phyloP scores from a whole-genome alignment of 192 early-diverging fungal species.

The Glomus cerebriforme region DNA sequence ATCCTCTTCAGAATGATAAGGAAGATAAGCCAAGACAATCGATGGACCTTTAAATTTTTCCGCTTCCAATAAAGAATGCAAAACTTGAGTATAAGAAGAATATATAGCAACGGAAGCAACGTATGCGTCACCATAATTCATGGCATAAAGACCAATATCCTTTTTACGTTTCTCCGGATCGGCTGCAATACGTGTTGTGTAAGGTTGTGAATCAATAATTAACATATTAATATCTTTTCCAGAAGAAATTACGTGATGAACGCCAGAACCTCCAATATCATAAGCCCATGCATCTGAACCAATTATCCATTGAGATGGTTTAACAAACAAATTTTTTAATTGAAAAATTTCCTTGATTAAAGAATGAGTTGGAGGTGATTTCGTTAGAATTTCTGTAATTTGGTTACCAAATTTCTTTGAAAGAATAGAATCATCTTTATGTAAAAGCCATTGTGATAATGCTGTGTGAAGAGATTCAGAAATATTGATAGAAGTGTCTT shows the following conservation, averaged over 20 bases:
- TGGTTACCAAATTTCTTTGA: slow-evolving; percentile 54
- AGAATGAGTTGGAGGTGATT: slow-evolving; percentile 2
- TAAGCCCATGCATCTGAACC: slow-evolving; percentile 86
- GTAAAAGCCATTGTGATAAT: slow-evolving; percentile 69
- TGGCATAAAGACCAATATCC: slow-evolving; percentile 93
- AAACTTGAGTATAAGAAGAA: slow-evolving; percentile 84
- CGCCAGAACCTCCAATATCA: slow-evolving; percentile 84
- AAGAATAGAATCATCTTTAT: slow-evolving; percentile 55
- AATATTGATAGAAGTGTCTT: slow-evolving; percentile 52
- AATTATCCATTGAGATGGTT: slow-evolving; percentile 83
- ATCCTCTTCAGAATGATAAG: slow-evolving; percentile 49
- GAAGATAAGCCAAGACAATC: slow-evolving; percentile 84
- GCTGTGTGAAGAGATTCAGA: slow-evolving; percentile 56
- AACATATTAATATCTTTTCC: slow-evolving; percentile 88
- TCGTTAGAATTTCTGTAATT: slow-evolving; percentile 40
- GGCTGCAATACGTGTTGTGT: slow-evolving; percentile 56
- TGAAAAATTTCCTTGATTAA: slow-evolving; percentile 41
- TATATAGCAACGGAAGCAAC: slow-evolving; percentile 91
- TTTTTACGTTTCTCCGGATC: slow-evolving; percentile 76
- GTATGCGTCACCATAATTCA: slow-evolving; percentile 89
- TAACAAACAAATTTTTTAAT: slow-evolving; percentile 51
- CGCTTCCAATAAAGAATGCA: slow-evolving; percentile 88
- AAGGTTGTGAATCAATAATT: slow-evolving; percentile 85
- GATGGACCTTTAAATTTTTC: slow-evolving; percentile 87
- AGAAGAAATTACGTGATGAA: slow-evolving; percentile 88